phyloP scores from a whole-genome alignment of 2,329 filamentous ascomycete genomes.

The Pseudogymnoascus sp. region DNA sequence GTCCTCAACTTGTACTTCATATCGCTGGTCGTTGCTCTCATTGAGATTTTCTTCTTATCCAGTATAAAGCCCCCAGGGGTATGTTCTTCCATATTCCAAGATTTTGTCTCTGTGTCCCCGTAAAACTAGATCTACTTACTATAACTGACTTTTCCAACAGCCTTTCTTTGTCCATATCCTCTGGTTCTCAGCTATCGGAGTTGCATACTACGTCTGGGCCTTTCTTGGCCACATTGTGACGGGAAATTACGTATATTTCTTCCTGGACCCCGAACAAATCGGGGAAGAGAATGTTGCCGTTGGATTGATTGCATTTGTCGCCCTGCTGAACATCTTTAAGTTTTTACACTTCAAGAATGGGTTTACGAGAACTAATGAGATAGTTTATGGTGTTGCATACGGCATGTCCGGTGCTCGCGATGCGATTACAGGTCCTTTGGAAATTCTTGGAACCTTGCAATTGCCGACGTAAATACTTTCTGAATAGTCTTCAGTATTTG shows the following conservation, averaged over 20 bases:
- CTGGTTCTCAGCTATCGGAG: constrained; percentile 20
- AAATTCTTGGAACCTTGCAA: background rate
- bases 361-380: background rate
- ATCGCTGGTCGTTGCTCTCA: constrained; percentile 25
- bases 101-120: background rate
- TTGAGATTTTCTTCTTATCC: constrained; percentile 28
- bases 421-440: background rate
- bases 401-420: constrained; percentile 21
- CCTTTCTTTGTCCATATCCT: constrained; percentile 20
- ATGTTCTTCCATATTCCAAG: constrained; percentile 12
- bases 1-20: constrained; percentile 24
- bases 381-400: constrained; percentile 21
- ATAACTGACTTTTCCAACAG: constrained; percentile 14
- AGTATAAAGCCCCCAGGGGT: constrained; percentile 28
- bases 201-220: constrained; percentile 26
- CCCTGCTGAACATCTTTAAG: constrained; percentile 22
- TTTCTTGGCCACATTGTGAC: constrained; percentile 23
- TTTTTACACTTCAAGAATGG: background rate
- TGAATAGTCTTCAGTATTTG: background rate
- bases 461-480: background rate
- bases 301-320: constrained; percentile 19
- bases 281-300: constrained; percentile 23
- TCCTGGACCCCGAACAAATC: constrained; percentile 25
- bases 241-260: constrained; percentile 26
- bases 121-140: background rate